Evolutionary conservation across 805 yeast species (phyloP), one percentile per base, ranked within the genome.

Genomic region (Clavispora vitiphila): DNA sequence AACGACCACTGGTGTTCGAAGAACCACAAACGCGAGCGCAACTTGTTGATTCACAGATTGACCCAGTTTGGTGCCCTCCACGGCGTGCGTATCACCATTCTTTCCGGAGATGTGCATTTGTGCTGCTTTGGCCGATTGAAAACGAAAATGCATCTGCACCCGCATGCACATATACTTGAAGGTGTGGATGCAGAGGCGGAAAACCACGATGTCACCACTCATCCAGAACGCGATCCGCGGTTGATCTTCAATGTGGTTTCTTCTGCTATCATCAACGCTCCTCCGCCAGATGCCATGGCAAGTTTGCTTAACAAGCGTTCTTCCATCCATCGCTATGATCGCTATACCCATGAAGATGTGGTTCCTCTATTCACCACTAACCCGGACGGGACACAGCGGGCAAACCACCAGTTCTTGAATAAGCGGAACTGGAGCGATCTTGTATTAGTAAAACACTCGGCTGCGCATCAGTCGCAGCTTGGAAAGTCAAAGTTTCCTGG

Each of bases 1-100:
- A 83, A 89, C 57, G 99, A 91, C 60, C 98, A 91, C 65, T 91
- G 99, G 99, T 89, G 97, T 61, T 83, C 96, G 3, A 74, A 74
- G 44, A 77, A 82, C 59, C 99, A 91, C 65, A 93, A 91, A 60
- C 62, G 64, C 37, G 99, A 91, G 64, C 76, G 99, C 46, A 91
- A 91, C 61, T 57, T 60, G 50, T 69, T 91, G 30, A 65, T 90
- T 47, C 72, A 69, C 30, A 68, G 69, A 46, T 67, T 91, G 35
- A 79, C 81, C 47, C 76, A 76, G 34, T 79, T 89, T 54, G 88
- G 91, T 3, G 74, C 84, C 24, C 53, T 64, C 23, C 60, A 74
- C 48, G 82, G 82, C 4, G 78, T 84, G 4, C 73, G 99, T 51
- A 63, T 93, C 43, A 88, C 98, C 7, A 83, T 91, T 45, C 67